phyloP scores from a whole-genome alignment of 202 grass and related monocot genomes.

The Musa balbisiana region DNA sequence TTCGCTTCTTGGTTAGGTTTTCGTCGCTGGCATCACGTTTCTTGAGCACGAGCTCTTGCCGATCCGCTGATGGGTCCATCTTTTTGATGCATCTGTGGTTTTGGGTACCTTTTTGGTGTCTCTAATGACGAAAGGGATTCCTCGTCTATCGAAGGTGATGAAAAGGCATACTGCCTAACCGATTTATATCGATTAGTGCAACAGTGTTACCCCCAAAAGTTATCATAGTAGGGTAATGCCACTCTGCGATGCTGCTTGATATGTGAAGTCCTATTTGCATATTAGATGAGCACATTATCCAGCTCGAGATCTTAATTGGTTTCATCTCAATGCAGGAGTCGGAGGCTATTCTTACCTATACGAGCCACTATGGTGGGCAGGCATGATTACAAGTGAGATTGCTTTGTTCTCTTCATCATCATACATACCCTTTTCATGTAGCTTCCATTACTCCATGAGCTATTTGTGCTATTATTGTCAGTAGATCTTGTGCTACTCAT shows the following conservation, averaged over 20 bases:
- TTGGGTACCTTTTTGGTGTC: too few species aligned
- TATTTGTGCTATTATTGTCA: too few species aligned
- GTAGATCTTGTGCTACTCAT: neutral
- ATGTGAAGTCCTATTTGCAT: neutral
- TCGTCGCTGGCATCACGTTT: neutral
- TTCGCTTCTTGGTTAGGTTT: neutral
- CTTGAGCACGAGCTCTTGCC: neutral
- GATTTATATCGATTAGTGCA: too few species aligned
- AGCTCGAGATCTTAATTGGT: neutral
- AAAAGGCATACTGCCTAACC: too few species aligned
- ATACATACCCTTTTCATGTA: neutral
- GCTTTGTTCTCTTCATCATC: neutral
- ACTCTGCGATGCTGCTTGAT: neutral
- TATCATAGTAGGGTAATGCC: neutral
- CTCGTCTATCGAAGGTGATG: too few species aligned
- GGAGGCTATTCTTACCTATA: constrained; percentile 15
- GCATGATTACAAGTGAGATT: constrained; percentile 19
- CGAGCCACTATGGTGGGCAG: constrained; percentile 11
- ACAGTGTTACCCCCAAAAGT: too few species aligned
- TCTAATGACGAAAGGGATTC: too few species aligned
- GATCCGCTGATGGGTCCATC: neutral
- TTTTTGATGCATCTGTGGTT: neutral
- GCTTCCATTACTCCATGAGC: neutral
- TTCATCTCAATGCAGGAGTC: neutral
- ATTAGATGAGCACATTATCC: neutral